phyloP scores from a whole-genome alignment of 768 basidiomycete species.

The Panaeolus cyanescens region DNA sequence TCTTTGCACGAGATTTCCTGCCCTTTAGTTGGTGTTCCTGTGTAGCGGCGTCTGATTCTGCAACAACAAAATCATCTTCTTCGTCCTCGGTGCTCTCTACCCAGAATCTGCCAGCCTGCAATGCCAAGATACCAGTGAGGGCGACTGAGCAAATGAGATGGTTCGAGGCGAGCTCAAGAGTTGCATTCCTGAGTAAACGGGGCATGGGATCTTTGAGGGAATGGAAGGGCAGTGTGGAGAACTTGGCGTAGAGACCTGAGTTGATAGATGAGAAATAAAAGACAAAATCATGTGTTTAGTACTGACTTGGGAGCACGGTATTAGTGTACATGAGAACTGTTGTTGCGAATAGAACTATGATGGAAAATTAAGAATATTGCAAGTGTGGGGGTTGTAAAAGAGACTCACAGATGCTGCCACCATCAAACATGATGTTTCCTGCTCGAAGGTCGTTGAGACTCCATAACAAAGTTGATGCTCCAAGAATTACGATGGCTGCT shows the following conservation, averaged over 20 bases:
- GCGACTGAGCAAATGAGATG: conserved; percentile 88
- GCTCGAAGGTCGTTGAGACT: conserved; percentile 77
- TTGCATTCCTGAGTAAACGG: conserved; percentile 56
- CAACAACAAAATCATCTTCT: conserved; percentile 41
- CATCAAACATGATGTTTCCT: conserved; percentile 90
- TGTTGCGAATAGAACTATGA: conserved; percentile 71
- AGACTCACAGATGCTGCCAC: conserved; percentile 80
- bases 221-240: conserved; percentile 57
- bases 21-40: conserved; percentile 19
- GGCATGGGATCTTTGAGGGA: conserved; percentile 62
- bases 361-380: conserved; percentile 1
- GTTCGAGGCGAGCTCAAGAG: conserved; percentile 79
- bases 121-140: conserved; percentile 80
- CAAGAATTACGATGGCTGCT: conserved; percentile 55
- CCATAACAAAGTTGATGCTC: conserved; percentile 71
- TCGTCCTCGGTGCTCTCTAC: conserved; percentile 72
- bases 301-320: conserved; percentile 80
- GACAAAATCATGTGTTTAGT: background rate
- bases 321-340: conserved; percentile 73
- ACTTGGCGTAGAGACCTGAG: conserved; percentile 60
- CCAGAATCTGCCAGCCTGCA: conserved; percentile 87
- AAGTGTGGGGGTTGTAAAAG: background rate
- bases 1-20: conserved; percentile 29
- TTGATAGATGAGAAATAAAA: conserved; percentile 6
- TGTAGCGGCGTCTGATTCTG: conserved; percentile 21